A percentile compares a stretch with the other conserved stretches of the same genome.
phyloP scores from a whole-genome alignment of 2,329 filamentous ascomycete species.

The Fusarium liriodendri region DNA sequence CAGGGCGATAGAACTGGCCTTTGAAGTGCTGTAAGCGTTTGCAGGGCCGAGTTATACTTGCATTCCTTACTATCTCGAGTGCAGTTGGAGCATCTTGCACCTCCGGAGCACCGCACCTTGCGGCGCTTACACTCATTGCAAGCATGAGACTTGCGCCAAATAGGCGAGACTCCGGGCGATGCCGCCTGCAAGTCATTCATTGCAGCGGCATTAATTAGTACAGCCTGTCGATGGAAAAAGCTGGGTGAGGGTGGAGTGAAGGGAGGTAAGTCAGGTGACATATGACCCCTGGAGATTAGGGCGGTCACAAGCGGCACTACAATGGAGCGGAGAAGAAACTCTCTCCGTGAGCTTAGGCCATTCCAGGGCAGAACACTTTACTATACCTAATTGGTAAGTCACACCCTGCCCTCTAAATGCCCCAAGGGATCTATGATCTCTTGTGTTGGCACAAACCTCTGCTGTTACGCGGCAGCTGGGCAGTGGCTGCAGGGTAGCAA shows the following conservation, averaged over 20 bases:
- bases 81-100: conserved; percentile 16
- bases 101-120: conserved; percentile 21
- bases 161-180: not conserved
- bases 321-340: too few species aligned
- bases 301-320: not conserved
- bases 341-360: not conserved
- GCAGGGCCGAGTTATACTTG: conserved; percentile 3
- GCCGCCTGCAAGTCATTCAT: conserved; percentile 12
- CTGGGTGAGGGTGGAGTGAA: not conserved
- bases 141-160: conserved; percentile 14
- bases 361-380: too few species aligned
- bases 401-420: too few species aligned
- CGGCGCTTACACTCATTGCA: conserved; percentile 26
- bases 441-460: too few species aligned
- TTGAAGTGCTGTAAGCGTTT: conserved; percentile 1
- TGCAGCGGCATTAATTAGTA: not conserved
- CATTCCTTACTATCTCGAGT: conserved; percentile 5
- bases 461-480: too few species aligned
- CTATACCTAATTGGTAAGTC: too few species aligned
- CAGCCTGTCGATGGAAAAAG: not conserved
- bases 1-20: not conserved
- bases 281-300: not conserved
- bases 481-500: too few species aligned
- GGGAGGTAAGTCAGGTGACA: not conserved
- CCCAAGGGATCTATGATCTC: too few species aligned